Conservation (phyloP, 495 filamentous ascomycete genomes). For the Neurospora terricola region DNA sequence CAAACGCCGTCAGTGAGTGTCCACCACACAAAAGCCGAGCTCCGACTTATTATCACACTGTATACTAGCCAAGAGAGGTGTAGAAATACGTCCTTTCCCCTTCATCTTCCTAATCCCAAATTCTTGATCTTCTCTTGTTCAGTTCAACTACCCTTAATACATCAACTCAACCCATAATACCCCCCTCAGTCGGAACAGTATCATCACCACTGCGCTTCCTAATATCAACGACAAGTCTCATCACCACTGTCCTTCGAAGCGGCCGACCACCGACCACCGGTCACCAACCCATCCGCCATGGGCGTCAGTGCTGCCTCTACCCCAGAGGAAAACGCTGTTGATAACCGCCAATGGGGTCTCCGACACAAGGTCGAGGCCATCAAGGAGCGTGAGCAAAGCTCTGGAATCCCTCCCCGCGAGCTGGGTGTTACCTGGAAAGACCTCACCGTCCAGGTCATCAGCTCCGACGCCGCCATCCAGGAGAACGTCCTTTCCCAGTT, state of each 20-base stretch:
- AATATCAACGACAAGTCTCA: neutral
- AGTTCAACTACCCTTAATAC: neutral
- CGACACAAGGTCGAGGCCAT: slow-evolving; percentile 35
- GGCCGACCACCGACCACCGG: neutral
- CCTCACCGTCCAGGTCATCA: slow-evolving; percentile 46
- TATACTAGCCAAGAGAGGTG: neutral
- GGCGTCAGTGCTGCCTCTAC: neutral
- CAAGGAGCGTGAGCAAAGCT: slow-evolving; percentile 34
- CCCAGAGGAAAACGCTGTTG: neutral
- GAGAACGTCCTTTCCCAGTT: slow-evolving; percentile 45
- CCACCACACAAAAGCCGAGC: neutral
- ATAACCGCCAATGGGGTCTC: slow-evolving; percentile 25
- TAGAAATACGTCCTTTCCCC: neutral
- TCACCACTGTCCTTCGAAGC: neutral
- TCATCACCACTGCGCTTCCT: neutral
- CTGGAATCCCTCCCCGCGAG: slow-evolving; percentile 40
- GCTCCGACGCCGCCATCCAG: slow-evolving; percentile 30
- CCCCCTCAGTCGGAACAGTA: neutral
- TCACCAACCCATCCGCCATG: neutral
- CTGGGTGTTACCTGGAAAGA: slow-evolving; percentile 51
- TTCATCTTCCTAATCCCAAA: neutral
- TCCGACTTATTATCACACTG: neutral
- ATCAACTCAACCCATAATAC: neutral
- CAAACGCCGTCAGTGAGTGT: neutral
- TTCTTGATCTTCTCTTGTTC: neutral